Conservation (phyloP, 2,329 filamentous ascomycete genomes). For the Curvularia eragrostidis region DNA sequence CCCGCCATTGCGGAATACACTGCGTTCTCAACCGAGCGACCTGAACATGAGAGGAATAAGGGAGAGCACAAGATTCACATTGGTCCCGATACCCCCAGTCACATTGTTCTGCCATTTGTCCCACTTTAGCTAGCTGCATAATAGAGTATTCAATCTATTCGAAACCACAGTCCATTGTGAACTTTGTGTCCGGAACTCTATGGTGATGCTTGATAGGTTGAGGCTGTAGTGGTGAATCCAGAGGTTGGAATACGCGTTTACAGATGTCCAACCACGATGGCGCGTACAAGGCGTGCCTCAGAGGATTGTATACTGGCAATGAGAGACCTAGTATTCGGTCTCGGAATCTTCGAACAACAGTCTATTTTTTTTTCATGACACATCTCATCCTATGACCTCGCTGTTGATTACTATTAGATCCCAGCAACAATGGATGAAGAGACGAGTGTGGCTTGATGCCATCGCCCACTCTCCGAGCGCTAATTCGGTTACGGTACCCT, state of each 20-base stretch:
- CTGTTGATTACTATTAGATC: not conserved
- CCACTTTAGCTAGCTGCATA: conserved; percentile 11
- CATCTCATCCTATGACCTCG: not conserved
- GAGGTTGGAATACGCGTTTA: too few relatives aligned
- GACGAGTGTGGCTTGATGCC: not conserved
- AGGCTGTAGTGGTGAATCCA: too few relatives aligned
- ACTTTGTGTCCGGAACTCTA: not conserved
- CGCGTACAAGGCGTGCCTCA: too few relatives aligned
- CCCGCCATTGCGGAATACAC: conserved; percentile 51
- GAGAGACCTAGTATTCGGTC: too few relatives aligned
- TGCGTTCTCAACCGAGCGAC: conserved; percentile 46
- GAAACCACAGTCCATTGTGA: not conserved
- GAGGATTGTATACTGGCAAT: too few relatives aligned
- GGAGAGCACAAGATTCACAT: conserved; percentile 51
- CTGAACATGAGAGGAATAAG: conserved; percentile 53
- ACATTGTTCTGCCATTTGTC: conserved; percentile 50
- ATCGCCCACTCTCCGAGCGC: conserved; percentile 20
- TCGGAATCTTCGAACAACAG: not conserved
- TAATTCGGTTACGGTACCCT: not conserved
- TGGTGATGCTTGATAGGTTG: not conserved
- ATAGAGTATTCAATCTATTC: not conserved
- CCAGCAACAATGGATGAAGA: too few relatives aligned
- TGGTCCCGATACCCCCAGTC: conserved; percentile 49
- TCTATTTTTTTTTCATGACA: not conserved
- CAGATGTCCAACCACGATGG: too few relatives aligned